These are phyloP conservation scores for Alternaria gaisen DNA, from an alignment of 2,329 filamentous ascomycete genomes.

Conservation along the genomic window DNA sequence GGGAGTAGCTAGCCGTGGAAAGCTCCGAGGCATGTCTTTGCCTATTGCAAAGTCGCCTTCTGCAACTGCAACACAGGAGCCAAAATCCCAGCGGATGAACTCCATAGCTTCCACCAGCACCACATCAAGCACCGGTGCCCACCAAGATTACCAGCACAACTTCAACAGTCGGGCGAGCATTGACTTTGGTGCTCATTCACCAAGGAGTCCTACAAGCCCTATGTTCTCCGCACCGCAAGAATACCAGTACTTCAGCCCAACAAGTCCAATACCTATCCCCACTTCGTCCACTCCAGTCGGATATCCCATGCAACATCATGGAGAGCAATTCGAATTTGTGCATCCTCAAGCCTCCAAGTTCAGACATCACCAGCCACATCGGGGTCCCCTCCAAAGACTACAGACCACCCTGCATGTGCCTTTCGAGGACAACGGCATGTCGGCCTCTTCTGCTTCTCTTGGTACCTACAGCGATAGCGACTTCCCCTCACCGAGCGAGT, in stretches of 20 bases:
- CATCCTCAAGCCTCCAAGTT: conserved; percentile 48
- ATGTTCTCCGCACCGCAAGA: conserved; percentile 49
- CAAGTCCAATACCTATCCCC: conserved; percentile 53
- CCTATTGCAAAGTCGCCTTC: conserved; percentile 62
- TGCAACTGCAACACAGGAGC: conserved; percentile 34
- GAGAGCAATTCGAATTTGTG: conserved; percentile 51
- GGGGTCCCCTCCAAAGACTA: conserved; percentile 53
- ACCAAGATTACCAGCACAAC: conserved; percentile 35
- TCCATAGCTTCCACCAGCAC: conserved; percentile 33
- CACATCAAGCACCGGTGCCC: conserved; percentile 28
- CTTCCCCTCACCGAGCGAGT: conserved; percentile 58
- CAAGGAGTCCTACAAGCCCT: conserved; percentile 49
- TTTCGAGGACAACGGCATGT: conserved; percentile 54
- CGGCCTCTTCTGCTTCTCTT: conserved; percentile 57
- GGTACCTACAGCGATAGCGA: conserved; percentile 60
- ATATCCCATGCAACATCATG: conserved; percentile 52
- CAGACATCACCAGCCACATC: conserved; percentile 49
- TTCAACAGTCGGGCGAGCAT: conserved; percentile 42
- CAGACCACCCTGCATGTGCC: conserved; percentile 53
- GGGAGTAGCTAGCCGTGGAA: conserved; percentile 92
- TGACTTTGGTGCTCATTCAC: conserved; percentile 47
- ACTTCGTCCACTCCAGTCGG: conserved; percentile 46
- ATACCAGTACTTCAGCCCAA: conserved; percentile 48
- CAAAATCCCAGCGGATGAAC: conserved; percentile 37
- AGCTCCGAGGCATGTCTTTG: conserved; percentile 86